Evolutionary conservation across 768 basidiomycete genomes (phyloP), one percentile per base, ranked within the genome.

Genomic region (Amanita muscaria): DNA sequence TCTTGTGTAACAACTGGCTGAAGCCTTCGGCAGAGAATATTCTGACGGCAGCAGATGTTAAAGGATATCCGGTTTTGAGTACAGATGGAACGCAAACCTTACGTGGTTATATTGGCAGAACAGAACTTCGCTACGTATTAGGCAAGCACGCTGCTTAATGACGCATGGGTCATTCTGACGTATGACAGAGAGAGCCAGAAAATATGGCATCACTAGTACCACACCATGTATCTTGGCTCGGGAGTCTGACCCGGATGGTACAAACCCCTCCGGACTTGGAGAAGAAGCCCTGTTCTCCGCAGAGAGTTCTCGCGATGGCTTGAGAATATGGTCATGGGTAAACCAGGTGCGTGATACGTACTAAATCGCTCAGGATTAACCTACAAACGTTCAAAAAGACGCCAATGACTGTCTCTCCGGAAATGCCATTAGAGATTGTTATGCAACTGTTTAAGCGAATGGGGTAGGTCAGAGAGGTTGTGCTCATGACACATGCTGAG

Each of bases 361-460:
- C 12, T 23, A 21, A 40, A 42, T 4, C 23, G 40, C 25, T 15
- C 24, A 19, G 34, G 27, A 6, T 22, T 8, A 19, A 48, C 23
- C 49, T 51, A 29, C 40, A 12, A 23, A 23, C 39, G 40, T 40
- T 38, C 29, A 35, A 37, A 46, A 59, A 99, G 96, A 94, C 91
- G 0, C 92, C 94, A 1, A 74, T 99, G 56, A 91, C 88, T 0
- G 92, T 96, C 9, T 84, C 91, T 5, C 84, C 91, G 1, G 88
- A 88, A 51, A 73, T 96, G 31, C 91, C 92, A 1, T 69, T 99
- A 33, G 96, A 99, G 61, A 91, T 97, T 44, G 90, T 93, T 6
- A 90, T 96, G 86, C 91, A 99, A 58, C 66, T 99, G 21, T 99
- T 98, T 72, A 89, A 94, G 59, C 77, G 90, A 36, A 88, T 99